phyloP scores from a whole-genome alignment of 1,284 basidiomycete species.

The Ustilago sp. region DNA sequence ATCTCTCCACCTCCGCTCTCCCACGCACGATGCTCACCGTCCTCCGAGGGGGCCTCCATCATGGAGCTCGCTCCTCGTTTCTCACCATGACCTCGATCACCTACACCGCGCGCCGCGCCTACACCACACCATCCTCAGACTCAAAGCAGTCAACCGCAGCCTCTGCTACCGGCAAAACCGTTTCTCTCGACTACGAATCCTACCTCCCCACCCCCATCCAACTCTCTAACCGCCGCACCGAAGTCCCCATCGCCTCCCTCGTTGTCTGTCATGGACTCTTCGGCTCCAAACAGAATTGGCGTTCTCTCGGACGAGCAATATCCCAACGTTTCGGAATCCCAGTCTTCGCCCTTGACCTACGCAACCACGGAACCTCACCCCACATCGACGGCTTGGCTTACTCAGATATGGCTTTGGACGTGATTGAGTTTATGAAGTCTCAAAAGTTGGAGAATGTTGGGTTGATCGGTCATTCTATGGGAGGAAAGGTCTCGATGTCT shows the following conservation, averaged over 20 bases:
- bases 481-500: conserved; percentile 87
- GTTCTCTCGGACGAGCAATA: conserved; percentile 78
- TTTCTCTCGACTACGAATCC: conserved; percentile 46
- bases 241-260: conserved; percentile 55
- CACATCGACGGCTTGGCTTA: conserved; percentile 80
- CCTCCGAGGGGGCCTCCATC: conserved; percentile 17
- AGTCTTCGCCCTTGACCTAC: conserved; percentile 82
- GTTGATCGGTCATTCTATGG: conserved; percentile 88
- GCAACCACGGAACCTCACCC: conserved; percentile 85
- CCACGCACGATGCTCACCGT: conserved; percentile 23
- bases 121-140: conserved; percentile 38
- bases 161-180: conserved; percentile 39
- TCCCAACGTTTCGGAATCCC: conserved; percentile 74
- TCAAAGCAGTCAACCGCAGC: conserved; percentile 25
- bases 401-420: conserved; percentile 77
- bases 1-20: not conserved
- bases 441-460: conserved; percentile 73
- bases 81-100: not conserved
- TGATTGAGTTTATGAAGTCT: conserved; percentile 73
- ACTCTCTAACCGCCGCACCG: conserved; percentile 11
- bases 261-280: conserved; percentile 73
- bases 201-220: conserved; percentile 33
- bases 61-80: conserved; percentile 9
- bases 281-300: conserved; percentile 85
- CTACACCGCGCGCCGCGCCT: conserved; percentile 7